A percentile compares a stretch with the other conserved stretches of the same genome.
Evolutionary conservation across 805 yeast genomes (phyloP).

Genomic region (Yarrowia hollandica): DNA sequence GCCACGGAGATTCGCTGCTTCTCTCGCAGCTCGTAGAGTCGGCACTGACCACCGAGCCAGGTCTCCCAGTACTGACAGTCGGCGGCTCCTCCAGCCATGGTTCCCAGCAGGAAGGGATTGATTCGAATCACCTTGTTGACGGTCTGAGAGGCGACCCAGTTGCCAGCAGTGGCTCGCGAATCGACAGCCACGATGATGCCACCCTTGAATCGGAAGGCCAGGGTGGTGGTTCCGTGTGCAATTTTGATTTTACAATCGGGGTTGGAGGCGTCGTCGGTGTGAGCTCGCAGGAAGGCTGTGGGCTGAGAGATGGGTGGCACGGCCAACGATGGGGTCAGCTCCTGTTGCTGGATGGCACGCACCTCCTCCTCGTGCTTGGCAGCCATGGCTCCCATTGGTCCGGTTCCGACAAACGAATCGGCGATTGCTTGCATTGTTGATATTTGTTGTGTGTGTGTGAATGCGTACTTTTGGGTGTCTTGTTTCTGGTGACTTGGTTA

Average conservation of each 20-base stretch:
- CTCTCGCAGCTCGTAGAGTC: constrained; percentile 90
- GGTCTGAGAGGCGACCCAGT: constrained; percentile 97
- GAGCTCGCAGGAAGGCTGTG: constrained; percentile 91
- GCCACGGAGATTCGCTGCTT: constrained; percentile 94
- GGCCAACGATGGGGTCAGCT: constrained; percentile 35
- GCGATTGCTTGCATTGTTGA: constrained; percentile 41
- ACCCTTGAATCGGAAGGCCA: constrained; percentile 93
- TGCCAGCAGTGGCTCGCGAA: constrained; percentile 96
- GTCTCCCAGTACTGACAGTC: constrained; percentile 99
- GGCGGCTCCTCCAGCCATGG: constrained; percentile 99
- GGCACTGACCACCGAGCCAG: constrained; percentile 96
- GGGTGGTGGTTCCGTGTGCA: constrained; percentile 98
- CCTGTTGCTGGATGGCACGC: constrained; percentile 31
- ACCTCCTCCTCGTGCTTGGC: constrained; percentile 32
- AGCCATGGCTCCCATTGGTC: constrained; percentile 30
- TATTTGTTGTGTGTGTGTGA: neutral
- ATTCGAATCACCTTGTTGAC: constrained; percentile 97
- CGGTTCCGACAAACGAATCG: constrained; percentile 33
- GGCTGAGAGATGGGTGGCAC: constrained; percentile 51
- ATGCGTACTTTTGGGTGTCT: constrained; percentile 8
- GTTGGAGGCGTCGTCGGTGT: constrained; percentile 89
- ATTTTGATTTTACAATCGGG: constrained; percentile 94
- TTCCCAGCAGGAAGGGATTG: constrained; percentile 91
- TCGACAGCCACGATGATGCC: constrained; percentile 96
- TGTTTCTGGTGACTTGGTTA: constrained; percentile 2